A percentile compares a stretch with the other conserved stretches of the same genome.
Conservation (phyloP, 345 rosid species). For the Eucalyptus shirleyi region DNA sequence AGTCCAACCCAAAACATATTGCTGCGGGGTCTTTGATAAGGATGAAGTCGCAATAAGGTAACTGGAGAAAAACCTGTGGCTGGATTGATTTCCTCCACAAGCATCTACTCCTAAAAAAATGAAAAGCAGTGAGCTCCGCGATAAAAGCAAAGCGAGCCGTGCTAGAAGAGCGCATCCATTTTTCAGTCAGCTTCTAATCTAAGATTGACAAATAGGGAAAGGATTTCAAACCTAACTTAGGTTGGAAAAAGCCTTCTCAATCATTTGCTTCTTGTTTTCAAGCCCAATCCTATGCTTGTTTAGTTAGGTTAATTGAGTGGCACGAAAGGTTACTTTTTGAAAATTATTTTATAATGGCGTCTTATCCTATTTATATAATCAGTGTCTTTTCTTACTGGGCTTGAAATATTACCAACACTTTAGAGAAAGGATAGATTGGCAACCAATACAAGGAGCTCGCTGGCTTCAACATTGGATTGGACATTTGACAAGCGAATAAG, state of each 20-base stretch:
- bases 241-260: not conserved
- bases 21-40: accelerated
- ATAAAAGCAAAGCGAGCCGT: not conserved
- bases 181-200: not conserved
- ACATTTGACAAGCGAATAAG: not conserved
- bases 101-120: not conserved
- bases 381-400: not conserved
- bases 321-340: not conserved
- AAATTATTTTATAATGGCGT: accelerated
- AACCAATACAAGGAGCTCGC: not conserved
- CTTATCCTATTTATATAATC: not conserved
- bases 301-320: not conserved
- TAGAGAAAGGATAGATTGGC: not conserved
- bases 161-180: not conserved
- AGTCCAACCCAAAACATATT: not conserved
- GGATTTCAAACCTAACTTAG: not conserved
- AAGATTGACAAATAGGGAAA: not conserved
- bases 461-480: not conserved
- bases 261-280: not conserved
- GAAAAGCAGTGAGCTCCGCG: not conserved
- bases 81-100: not conserved
- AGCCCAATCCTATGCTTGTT: not conserved
- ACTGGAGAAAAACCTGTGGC: not conserved
- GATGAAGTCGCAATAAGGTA: not conserved
- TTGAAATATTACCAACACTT: not conserved